phyloP scores from a whole-genome alignment of 2,329 filamentous ascomycete genomes.

The Stylonectria norvegica region DNA sequence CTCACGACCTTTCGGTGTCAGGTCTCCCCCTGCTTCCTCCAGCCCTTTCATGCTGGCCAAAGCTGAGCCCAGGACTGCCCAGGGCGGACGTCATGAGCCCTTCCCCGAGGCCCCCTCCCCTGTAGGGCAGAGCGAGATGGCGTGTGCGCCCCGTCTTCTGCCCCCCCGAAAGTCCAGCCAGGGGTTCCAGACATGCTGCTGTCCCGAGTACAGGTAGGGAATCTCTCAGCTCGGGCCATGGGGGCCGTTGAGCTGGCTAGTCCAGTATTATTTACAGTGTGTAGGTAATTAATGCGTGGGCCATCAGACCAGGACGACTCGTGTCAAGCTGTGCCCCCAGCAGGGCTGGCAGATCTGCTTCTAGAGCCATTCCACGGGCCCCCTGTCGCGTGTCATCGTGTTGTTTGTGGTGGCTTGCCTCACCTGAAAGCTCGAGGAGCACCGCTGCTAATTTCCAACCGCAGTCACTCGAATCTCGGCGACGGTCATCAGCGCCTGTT shows the following conservation, averaged over 20 bases:
- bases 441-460: constrained; percentile 23
- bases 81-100: constrained; percentile 26
- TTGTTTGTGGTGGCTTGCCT: constrained; percentile 27
- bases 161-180: constrained; percentile 11
- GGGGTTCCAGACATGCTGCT: too few species aligned
- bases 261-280: too few species aligned
- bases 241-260: too few species aligned
- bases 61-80: constrained; percentile 1
- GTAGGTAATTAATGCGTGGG: too few species aligned
- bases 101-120: constrained; percentile 13
- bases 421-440: constrained; percentile 19
- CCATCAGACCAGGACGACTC: constrained; percentile 19
- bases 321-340: constrained; percentile 14
- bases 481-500: constrained; percentile 20
- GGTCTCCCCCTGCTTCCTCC: constrained; percentile 12
- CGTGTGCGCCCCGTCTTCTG: constrained; percentile 20
- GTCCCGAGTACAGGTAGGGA: too few species aligned
- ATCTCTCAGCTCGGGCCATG: too few species aligned
- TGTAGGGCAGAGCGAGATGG: constrained; percentile 20
- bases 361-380: constrained; percentile 23
- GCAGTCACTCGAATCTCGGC: constrained; percentile 24
- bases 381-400: constrained; percentile 19
- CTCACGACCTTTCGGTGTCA: constrained; percentile 3
- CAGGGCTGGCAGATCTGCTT: constrained; percentile 25
- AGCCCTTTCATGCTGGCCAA: constrained; percentile 11